Conservation (phyloP, 805 yeast genomes). For the Yamadazyma nakazawae region DNA sequence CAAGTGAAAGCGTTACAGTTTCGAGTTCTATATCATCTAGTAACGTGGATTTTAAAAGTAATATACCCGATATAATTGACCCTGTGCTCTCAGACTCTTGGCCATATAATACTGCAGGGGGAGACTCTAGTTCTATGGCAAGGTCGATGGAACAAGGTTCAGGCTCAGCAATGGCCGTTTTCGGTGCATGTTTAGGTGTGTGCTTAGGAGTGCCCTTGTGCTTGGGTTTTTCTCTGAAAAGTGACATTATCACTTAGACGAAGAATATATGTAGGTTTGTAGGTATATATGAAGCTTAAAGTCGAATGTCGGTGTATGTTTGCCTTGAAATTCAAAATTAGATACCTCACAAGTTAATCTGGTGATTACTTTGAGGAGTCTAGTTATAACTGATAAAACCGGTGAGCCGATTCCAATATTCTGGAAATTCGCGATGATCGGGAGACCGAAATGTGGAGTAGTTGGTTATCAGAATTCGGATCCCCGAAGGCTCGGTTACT, state of each 20-base stretch:
- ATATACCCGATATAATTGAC: slow-evolving; percentile 76
- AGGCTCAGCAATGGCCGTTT: neutral
- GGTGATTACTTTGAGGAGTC: too few relatives aligned
- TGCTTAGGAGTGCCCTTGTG: neutral
- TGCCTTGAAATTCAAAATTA: too few relatives aligned
- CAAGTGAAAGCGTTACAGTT: slow-evolving; percentile 56
- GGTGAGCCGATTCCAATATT: neutral
- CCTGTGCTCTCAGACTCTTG: slow-evolving; percentile 76
- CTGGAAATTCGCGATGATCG: neutral
- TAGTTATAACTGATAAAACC: neutral
- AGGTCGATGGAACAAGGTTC: neutral
- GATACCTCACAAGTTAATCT: too few relatives aligned
- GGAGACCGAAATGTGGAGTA: neutral
- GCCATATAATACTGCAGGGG: slow-evolving; percentile 88
- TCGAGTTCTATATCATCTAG: neutral
- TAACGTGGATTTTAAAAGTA: slow-evolving; percentile 38
- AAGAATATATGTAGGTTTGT: too few relatives aligned
- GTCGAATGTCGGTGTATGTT: too few relatives aligned
- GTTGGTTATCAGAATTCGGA: too few relatives aligned
- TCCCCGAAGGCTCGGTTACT: too few relatives aligned
- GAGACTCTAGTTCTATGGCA: slow-evolving; percentile 73
- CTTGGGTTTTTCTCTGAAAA: neutral
- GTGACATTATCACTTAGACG: too few relatives aligned
- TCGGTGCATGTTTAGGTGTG: neutral
- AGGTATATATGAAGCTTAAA: too few relatives aligned